These are phyloP conservation scores for Catharanthus roseus DNA, from an alignment of 257 asterid genomes.

Conservation along the genomic window DNA sequence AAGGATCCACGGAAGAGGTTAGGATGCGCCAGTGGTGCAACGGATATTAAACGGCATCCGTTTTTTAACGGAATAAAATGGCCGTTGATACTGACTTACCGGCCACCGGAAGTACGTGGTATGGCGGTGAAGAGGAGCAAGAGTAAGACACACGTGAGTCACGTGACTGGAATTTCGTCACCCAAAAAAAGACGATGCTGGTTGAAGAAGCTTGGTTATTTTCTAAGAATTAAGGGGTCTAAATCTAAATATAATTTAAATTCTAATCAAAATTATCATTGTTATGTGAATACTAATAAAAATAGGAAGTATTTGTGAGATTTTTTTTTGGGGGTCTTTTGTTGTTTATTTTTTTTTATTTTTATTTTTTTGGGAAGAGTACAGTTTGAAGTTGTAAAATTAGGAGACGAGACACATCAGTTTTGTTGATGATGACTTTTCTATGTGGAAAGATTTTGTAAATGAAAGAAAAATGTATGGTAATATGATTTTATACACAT, in stretches of 20 bases:
- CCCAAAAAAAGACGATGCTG: conserved; percentile 61
- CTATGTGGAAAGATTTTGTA: too few relatives aligned
- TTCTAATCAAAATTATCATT: conserved; percentile 59
- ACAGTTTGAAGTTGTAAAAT: conserved; percentile 14
- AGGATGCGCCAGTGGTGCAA: conserved; percentile 82
- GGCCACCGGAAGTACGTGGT: conserved; percentile 86
- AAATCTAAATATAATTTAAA: conserved; percentile 43
- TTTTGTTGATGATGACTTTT: conserved; percentile 38
- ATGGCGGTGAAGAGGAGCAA: conserved; percentile 49
- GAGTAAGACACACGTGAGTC: conserved; percentile 41
- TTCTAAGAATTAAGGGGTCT: conserved; percentile 51
- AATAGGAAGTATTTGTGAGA: conserved; percentile 31
- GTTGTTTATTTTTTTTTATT: background rate
- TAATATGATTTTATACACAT: too few relatives aligned
- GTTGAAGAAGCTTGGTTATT: conserved; percentile 55
- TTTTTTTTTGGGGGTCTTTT: background rate
- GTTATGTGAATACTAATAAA: conserved; percentile 34
- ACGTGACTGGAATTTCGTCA: conserved; percentile 37
- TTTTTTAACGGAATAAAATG: conserved; percentile 81
- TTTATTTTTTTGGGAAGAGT: background rate
- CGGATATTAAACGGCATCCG: conserved; percentile 89
- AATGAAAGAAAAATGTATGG: too few relatives aligned
- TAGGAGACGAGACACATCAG: conserved; percentile 21
- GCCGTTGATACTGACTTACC: conserved; percentile 76
- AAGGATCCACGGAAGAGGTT: conserved; percentile 74